Evolutionary conservation across 2,329 filamentous ascomycete species (phyloP).

Genomic region (Daldinia sp.): DNA sequence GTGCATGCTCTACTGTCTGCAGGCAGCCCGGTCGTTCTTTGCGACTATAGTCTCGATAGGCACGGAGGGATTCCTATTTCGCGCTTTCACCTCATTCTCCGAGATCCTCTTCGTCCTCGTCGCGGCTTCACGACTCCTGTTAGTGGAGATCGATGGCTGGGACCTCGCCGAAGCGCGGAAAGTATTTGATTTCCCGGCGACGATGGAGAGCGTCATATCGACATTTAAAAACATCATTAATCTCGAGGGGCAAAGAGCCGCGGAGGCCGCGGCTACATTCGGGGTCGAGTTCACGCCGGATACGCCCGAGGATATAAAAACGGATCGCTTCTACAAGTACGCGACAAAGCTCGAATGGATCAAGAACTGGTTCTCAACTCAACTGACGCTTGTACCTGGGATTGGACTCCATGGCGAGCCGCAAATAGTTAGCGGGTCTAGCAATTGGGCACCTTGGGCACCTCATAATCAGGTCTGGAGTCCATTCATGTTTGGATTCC

Average conservation of each 20-base stretch:
- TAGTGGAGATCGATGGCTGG: slow-evolving; percentile 44
- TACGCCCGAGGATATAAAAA: slow-evolving; percentile 32
- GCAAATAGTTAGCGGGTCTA: not conserved
- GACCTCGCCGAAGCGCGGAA: slow-evolving; percentile 37
- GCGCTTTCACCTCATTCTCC: slow-evolving; percentile 38
- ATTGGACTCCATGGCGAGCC: not conserved
- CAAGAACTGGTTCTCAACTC: slow-evolving; percentile 46
- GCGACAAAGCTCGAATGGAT: slow-evolving; percentile 41
- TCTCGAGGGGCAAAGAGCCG: slow-evolving; percentile 32
- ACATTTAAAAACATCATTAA: slow-evolving; percentile 12
- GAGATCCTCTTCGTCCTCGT: slow-evolving; percentile 45
- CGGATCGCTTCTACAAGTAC: slow-evolving; percentile 34
- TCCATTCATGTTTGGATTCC: slow-evolving; percentile 33
- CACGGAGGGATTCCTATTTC: slow-evolving; percentile 39
- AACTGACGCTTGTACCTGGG: slow-evolving; percentile 16
- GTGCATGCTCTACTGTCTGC: slow-evolving; percentile 49
- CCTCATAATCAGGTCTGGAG: slow-evolving; percentile 27
- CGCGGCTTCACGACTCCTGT: slow-evolving; percentile 42
- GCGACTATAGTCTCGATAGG: slow-evolving; percentile 45
- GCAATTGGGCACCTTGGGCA: slow-evolving; percentile 23
- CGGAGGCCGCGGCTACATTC: slow-evolving; percentile 29
- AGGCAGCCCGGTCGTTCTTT: slow-evolving; percentile 48
- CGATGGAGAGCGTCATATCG: slow-evolving; percentile 34
- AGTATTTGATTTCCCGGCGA: slow-evolving; percentile 37
- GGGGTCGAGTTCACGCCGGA: slow-evolving; percentile 31